Conservation (phyloP, 495 filamentous ascomycete species). For the Penicillium roqueforti region DNA sequence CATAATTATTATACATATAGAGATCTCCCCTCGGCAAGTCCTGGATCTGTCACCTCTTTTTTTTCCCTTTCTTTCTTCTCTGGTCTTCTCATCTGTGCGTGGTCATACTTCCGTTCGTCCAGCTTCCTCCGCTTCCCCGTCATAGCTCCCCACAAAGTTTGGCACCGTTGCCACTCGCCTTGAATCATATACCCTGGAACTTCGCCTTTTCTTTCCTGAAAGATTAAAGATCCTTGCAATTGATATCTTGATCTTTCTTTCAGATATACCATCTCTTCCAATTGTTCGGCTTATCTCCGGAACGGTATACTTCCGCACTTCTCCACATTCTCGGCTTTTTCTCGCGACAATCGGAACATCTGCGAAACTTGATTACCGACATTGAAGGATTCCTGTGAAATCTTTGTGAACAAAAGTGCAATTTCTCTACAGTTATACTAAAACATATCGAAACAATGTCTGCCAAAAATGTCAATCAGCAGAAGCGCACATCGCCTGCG, state of each 20-base stretch:
- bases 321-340: conserved; percentile 22
- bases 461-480: conserved; percentile 58
- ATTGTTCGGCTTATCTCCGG: conserved; percentile 15
- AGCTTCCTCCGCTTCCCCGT: conserved; percentile 44
- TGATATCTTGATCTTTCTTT: not conserved
- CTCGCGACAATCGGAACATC: conserved; percentile 12
- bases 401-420: conserved; percentile 4
- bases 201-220: not conserved
- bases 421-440: conserved; percentile 8
- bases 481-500: conserved; percentile 76
- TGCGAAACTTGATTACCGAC: conserved; percentile 7
- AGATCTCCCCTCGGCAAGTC: conserved; percentile 13
- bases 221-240: not conserved
- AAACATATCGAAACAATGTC: conserved; percentile 50
- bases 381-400: conserved; percentile 8
- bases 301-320: conserved; percentile 28
- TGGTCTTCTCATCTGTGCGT: not conserved
- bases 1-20: conserved; percentile 7
- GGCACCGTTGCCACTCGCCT: conserved; percentile 32
- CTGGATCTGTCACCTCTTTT: not conserved
- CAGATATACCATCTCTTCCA: conserved; percentile 4
- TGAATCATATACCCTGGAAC: conserved; percentile 1
- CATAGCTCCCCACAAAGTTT: conserved; percentile 31
- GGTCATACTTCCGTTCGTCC: conserved; percentile 43
- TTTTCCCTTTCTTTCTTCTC: not conserved